These are phyloP conservation scores for Chaetomiaceae sp. DNA, from an alignment of 2,329 filamentous ascomycete species.

Conservation along the genomic window DNA sequence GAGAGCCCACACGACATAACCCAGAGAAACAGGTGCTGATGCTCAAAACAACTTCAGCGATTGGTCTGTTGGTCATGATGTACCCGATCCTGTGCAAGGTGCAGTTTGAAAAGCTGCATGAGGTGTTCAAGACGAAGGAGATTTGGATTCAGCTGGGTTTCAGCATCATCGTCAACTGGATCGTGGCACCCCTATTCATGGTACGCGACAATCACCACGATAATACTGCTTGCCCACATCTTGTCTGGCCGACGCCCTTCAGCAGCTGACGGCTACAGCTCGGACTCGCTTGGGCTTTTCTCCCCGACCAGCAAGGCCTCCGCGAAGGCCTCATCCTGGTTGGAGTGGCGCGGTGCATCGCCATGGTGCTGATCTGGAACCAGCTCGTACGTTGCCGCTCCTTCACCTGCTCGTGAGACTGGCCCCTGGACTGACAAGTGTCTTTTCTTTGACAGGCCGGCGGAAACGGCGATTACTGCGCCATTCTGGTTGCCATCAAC, in stretches of 20 bases:
- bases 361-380: slow-evolving; percentile 67
- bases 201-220: slow-evolving; percentile 36
- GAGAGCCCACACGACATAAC: too few relatives aligned
- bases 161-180: slow-evolving; percentile 74
- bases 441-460: slow-evolving; percentile 41
- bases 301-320: slow-evolving; percentile 52
- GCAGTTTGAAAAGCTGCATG: slow-evolving; percentile 67
- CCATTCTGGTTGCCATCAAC: slow-evolving; percentile 57
- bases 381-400: slow-evolving; percentile 1
- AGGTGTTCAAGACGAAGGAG: slow-evolving; percentile 51
- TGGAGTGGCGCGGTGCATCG: slow-evolving; percentile 78
- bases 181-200: slow-evolving; percentile 78
- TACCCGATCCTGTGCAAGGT: slow-evolving; percentile 89
- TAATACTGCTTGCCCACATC: not conserved
- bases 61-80: slow-evolving; percentile 87
- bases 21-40: too few relatives aligned
- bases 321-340: slow-evolving; percentile 71
- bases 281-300: slow-evolving; percentile 75
- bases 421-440: not conserved
- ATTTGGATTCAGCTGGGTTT: slow-evolving; percentile 78
- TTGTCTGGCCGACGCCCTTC: not conserved
- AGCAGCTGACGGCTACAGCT: slow-evolving; percentile 52
- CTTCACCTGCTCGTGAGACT: not conserved
- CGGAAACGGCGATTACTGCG: slow-evolving; percentile 61
- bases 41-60: slow-evolving; percentile 41